phyloP scores from a whole-genome alignment of 805 yeast genomes.

The Wickerhamomyces bisporus region DNA sequence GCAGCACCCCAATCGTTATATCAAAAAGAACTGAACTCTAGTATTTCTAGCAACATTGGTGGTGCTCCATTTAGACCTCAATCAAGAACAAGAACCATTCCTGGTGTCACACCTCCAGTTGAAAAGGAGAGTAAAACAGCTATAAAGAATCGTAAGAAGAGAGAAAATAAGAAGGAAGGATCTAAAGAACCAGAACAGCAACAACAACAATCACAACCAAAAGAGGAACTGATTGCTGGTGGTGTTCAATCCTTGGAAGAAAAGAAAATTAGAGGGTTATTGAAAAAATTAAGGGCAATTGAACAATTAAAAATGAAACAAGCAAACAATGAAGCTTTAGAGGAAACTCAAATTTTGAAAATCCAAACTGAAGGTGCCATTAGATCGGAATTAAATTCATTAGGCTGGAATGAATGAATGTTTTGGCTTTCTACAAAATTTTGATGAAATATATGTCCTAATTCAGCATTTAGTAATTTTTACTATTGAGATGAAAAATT shows the following conservation, averaged over 20 bases:
- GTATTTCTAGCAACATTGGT: slow-evolving; percentile 10
- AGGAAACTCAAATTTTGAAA: slow-evolving; percentile 88
- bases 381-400: slow-evolving; percentile 60
- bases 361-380: slow-evolving; percentile 83
- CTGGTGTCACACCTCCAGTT: slow-evolving; percentile 49
- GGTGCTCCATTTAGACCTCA: slow-evolving; percentile 23
- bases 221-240: slow-evolving; percentile 44
- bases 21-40: slow-evolving; percentile 45
- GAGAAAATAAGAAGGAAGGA: slow-evolving; percentile 48
- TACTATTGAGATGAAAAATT: no score
- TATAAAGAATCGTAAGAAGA: slow-evolving; percentile 70
- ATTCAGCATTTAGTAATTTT: no score
- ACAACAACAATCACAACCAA: slow-evolving; percentile 7
- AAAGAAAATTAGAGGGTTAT: slow-evolving; percentile 82
- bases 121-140: slow-evolving; percentile 56
- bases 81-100: slow-evolving; percentile 41
- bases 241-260: slow-evolving; percentile 76
- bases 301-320: slow-evolving; percentile 84
- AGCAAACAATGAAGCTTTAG: slow-evolving; percentile 76
- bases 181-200: slow-evolving; percentile 14
- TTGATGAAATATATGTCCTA: no score
- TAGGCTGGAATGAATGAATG: slow-evolving; percentile 61
- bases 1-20: slow-evolving; percentile 43
- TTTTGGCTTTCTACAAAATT: not conserved
- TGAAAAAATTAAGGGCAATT: slow-evolving; percentile 94